phyloP scores from a whole-genome alignment of 2,329 filamentous ascomycete species.

The Elsinoe australis region DNA sequence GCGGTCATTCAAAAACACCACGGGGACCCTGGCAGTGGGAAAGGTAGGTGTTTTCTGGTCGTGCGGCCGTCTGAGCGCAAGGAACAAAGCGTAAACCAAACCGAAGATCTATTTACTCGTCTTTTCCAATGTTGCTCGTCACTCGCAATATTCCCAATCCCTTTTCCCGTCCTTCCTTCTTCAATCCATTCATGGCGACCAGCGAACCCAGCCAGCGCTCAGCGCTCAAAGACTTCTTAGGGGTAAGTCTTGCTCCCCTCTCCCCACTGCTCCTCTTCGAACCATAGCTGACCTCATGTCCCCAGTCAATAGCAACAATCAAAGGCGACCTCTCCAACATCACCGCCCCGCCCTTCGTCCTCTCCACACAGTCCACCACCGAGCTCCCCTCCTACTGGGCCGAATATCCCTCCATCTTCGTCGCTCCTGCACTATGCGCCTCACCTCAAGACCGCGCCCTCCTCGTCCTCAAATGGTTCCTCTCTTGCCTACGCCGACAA shows the following conservation, averaged over 20 bases:
- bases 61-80: too few relatives aligned
- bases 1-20: conserved; percentile 13
- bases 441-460: conserved; percentile 37
- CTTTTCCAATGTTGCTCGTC: conserved; percentile 1
- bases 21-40: conserved; percentile 2
- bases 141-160: conserved; percentile 14
- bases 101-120: background rate
- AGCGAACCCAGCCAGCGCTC: conserved; percentile 15
- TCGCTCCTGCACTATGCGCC: conserved; percentile 37
- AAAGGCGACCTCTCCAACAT: conserved; percentile 41
- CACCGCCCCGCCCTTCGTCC: conserved; percentile 41
- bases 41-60: too few relatives aligned
- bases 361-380: conserved; percentile 39
- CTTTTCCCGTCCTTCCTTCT: conserved; percentile 1
- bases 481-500: conserved; percentile 41
- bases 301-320: conserved; percentile 38
- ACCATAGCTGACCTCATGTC: background rate
- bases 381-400: conserved; percentile 43
- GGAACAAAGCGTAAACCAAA: background rate
- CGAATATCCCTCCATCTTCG: conserved; percentile 40
- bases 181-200: conserved; percentile 15
- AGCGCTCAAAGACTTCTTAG: conserved; percentile 27
- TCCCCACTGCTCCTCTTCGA: background rate
- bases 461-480: conserved; percentile 44
- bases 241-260: conserved; percentile 22